phyloP scores from a whole-genome alignment of 495 filamentous ascomycete species.

The Aeminium ludgeri region DNA sequence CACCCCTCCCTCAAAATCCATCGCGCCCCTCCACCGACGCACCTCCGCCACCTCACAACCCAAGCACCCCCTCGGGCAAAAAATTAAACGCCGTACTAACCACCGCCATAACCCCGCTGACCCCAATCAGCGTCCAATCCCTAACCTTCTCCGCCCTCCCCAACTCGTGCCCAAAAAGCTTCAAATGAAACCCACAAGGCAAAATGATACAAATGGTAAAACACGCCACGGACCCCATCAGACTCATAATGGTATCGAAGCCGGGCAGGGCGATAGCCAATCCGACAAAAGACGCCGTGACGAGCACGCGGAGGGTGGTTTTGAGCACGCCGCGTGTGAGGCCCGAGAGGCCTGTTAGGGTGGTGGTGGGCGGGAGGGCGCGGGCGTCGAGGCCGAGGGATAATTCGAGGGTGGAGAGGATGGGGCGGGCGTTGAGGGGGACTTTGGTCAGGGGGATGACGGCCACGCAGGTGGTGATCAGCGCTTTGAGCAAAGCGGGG shows the following conservation, averaged over 20 bases:
- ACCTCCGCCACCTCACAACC: constrained; percentile 1
- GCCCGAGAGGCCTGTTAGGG: constrained; percentile 36
- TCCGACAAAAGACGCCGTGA: constrained; percentile 42
- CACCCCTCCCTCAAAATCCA: no score
- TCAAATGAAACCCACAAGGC: constrained; percentile 78
- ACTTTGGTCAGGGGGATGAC: constrained; percentile 93
- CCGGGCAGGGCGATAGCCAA: constrained; percentile 67
- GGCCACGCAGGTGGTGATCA: constrained; percentile 69
- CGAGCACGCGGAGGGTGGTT: constrained; percentile 41
- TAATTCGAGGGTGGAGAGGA: constrained; percentile 70
- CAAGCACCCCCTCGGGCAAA: constrained; percentile 45
- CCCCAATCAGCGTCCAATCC: constrained; percentile 50
- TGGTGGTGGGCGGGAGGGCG: constrained; percentile 28
- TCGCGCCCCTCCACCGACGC: no score
- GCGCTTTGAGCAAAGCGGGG: constrained; percentile 52
- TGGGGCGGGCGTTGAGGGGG: constrained; percentile 77
- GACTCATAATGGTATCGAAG: constrained; percentile 88
- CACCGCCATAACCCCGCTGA: constrained; percentile 50
- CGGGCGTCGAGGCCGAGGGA: constrained; percentile 52
- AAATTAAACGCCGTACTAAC: constrained; percentile 79
- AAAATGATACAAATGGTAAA: constrained; percentile 83
- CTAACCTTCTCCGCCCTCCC: constrained; percentile 42
- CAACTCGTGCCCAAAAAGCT: constrained; percentile 76
- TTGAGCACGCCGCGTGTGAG: constrained; percentile 43
- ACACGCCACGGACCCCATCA: constrained; percentile 79